A percentile compares a stretch with the other conserved stretches of the same genome.
These are phyloP conservation scores for Ampelomyces quisqualis DNA, from an alignment of 2,329 filamentous ascomycete genomes.

Conservation along the genomic window DNA sequence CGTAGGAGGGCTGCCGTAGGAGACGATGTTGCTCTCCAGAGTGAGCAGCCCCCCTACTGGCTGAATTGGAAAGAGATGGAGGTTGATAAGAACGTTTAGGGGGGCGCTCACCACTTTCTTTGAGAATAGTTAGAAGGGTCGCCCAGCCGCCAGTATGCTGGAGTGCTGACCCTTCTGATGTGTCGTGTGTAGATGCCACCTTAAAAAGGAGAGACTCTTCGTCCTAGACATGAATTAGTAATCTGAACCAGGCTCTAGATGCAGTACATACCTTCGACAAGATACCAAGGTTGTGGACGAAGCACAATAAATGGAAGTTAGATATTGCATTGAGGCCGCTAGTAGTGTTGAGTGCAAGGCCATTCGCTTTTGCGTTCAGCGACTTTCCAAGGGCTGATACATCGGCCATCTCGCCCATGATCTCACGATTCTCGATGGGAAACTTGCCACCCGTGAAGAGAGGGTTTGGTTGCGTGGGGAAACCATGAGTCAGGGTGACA, in stretches of 20 bases:
- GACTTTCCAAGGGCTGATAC: conserved; percentile 65
- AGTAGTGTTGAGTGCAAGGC: conserved; percentile 57
- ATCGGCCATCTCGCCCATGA: conserved; percentile 84
- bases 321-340: conserved; percentile 71
- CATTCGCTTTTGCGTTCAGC: conserved; percentile 61
- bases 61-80: conserved; percentile 32
- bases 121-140: conserved; percentile 86
- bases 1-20: conserved; percentile 30
- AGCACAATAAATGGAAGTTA: conserved; percentile 93
- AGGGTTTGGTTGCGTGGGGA: conserved; percentile 77
- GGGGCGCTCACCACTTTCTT: conserved; percentile 96
- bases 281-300: conserved; percentile 76
- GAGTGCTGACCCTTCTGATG: conserved; percentile 77
- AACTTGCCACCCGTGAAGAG: conserved; percentile 73
- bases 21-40: conserved; percentile 19
- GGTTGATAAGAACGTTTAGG: conserved; percentile 62
- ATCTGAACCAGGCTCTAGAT: conserved; percentile 1
- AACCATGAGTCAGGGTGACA: conserved; percentile 93
- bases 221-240: conserved; percentile 59
- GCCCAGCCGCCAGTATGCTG: conserved; percentile 90
- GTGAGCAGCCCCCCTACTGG: conserved; percentile 42
- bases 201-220: conserved; percentile 84
- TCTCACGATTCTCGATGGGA: conserved; percentile 87
- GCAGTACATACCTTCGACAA: conserved; percentile 71
- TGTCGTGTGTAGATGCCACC: conserved; percentile 78